These are phyloP conservation scores for Arctium minus DNA, from an alignment of 129 eudicot species.

Conservation along the genomic window DNA sequence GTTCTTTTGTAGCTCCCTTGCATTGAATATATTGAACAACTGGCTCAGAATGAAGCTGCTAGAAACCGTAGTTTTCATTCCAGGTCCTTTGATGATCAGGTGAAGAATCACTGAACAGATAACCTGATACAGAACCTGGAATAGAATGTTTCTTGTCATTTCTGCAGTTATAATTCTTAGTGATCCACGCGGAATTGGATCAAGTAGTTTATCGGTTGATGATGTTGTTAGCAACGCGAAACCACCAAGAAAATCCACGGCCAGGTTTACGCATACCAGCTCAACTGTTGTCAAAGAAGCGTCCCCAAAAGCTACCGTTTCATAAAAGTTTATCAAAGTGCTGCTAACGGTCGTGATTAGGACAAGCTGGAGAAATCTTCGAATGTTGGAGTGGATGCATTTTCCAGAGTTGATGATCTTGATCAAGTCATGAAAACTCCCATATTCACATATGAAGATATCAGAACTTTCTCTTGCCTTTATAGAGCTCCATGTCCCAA, in stretches of 20 bases:
- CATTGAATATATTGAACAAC: constrained; percentile 31
- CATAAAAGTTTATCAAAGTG: constrained; percentile 12
- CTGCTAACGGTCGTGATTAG: constrained; percentile 16
- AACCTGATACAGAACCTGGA: constrained; percentile 29
- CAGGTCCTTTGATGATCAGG: constrained; percentile 8
- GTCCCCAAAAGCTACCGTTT: constrained; percentile 9
- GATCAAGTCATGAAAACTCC: constrained; percentile 2
- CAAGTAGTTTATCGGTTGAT: background rate
- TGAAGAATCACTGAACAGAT: constrained; percentile 4
- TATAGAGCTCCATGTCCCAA: constrained; percentile 31
- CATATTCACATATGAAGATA: constrained; percentile 7
- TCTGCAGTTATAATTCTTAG: constrained; percentile 13
- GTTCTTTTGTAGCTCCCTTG: constrained; percentile 26
- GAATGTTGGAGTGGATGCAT: constrained; percentile 19
- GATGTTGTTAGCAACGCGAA: constrained; percentile 25
- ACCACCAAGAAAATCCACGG: constrained; percentile 29
- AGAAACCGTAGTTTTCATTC: constrained; percentile 10
- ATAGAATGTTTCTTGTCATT: constrained; percentile 30
- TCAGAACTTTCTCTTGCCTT: constrained; percentile 22
- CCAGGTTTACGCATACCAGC: constrained; percentile 19
- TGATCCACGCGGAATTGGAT: background rate
- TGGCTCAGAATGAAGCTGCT: constrained; percentile 30
- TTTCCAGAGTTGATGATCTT: constrained; percentile 14
- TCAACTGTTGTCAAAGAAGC: constrained; percentile 19
- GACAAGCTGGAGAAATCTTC: constrained; percentile 28